Base-by-base conservation (phyloP, 1,284 basidiomycete genomes). In the Anthracocystis panici-leucophaei region DNA sequence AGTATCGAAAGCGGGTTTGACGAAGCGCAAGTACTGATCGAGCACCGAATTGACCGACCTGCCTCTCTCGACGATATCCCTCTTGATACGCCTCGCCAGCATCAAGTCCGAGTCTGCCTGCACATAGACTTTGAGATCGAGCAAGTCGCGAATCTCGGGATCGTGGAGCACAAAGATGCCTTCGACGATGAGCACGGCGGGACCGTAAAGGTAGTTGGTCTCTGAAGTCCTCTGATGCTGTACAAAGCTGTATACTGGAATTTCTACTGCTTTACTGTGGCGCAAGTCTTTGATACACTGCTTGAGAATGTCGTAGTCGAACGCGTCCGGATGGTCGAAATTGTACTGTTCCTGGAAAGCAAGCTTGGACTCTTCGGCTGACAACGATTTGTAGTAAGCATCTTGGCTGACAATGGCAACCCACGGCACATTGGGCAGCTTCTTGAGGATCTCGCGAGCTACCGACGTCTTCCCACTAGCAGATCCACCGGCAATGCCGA, bases 181-280 rank as follows among this genome's bases (percentile, higher is more conserved):
- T 83, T 99, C 95, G 21, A 92, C 91, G 71, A 98, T 95, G 79
- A 98, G 92, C 51, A 98, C 92, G n/a, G 92, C 91, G 5, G 95
- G 94, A 1, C 96, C 96, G 85, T 98, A 99, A 0, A 98, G 88
- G 86, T 98, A 97, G 81, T 93, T 92, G 35, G 90, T 92, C 82
- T 96, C 93, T 4, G 90, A 88, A 60, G 93, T 86, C 38, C 96
- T 89, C 83, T 97, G 94, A 86, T 99, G 96, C 75, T 93, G 89
- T 20, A 90, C 89, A 85, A 99, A 99, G 1, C 94, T 96, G 86
- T 99, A 99, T 10, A 96, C 90, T 0, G 96, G 95, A 61, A 97
- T 94, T 42, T 83, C 78, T 11, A 87, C 88, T 0, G 87, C 86
- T 50, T 84, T 90, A 81, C 93, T 92, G 7, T 90, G 88, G 85